Base-by-base conservation (phyloP, 306 rosid species). In the Vigna nakashimae region DNA sequence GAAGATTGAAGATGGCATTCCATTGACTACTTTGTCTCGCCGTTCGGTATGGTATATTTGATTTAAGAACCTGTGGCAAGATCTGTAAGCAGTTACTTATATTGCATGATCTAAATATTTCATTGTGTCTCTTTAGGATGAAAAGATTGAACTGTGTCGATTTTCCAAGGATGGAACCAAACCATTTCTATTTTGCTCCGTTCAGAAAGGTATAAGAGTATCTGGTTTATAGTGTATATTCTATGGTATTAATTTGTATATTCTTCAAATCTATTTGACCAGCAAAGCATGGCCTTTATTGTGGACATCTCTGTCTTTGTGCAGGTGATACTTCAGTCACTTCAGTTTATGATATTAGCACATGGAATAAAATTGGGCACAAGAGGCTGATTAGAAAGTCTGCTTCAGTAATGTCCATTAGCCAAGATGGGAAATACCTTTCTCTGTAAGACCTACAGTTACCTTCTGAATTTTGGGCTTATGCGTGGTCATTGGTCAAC, bases 141-240 rank as follows among this genome's bases (percentile, higher is more conserved):
- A 95, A 86, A 88, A 84, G 74, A 90, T 95, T 86, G 97, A 92
- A 80, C 84, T 95, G 62, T 95, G 98, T 78, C 90, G 93, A 69
- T 95, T 95, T 83, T 95, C 98, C 22, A 92, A 91, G 89, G 98
- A 92, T 46, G 98, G 97, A 71, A 92, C 97, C 80, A 95, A 95
- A 77, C 98, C 98, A 15, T 95, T 95, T 84, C 65, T 92, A 30
- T 95, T 95, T 79, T 87, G 95, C 73, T 79, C 97, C 10, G 76
- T 89, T 78, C 91, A 92, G 73, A 89, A 85, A 89, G 98, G 98
- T 94, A 72, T 18, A 62, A 3, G 51, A 48, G 58, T 74, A 51
- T 68, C 68, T 67, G 46, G 24, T 62, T 60, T 78, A 30, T 20
- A 46, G 77, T 50, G 60, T 46, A 55, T 43, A 6, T 4, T 51